Evolutionary conservation across 768 basidiomycete genomes (phyloP), one percentile per base, ranked within the genome.

Genomic region (Phaffia tasmanica): DNA sequence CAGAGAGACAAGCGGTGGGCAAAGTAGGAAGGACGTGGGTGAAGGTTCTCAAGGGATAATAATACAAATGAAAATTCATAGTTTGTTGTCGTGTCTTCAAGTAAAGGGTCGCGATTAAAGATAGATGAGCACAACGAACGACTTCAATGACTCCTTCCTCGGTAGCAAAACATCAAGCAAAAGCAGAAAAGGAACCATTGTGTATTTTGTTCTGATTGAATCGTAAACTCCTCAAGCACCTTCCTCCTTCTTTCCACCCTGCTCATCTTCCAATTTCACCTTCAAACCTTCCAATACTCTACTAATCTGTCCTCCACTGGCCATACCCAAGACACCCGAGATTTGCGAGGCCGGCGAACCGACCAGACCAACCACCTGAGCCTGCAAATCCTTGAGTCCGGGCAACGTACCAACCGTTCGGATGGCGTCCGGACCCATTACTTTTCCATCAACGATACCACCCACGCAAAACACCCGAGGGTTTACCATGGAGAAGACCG

Each of bases 401-500:
- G 65, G 65, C 46, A 67, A n/a, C 1, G 25, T 35, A 27, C 65
- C 65, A 46, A 67, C 27, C 35, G 65, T 62, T 47, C 54, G 30
- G 21, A 67, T 19, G 3, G 59, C 65, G 3, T 53, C 51, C 0
- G 58, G 42, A 15, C 50, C 57, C 11, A 67, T 11, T 11, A 67
- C 60, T 30, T 48, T n/a, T 25, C 58, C 65, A 21, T 67, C 65
- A 7, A 67, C 46, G 16, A 67, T 11, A 14, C 59, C 65, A 15
- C 65, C 65, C n/a, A 67, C 65, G 60, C 65, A 67, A 53, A 67
- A 67, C 21, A 47, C 35, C 25, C 54, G 50, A 15, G 65, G 65
- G 60, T 67, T 67, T 11, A 62, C 47, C 19, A 23, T 29, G 16
- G 53, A 56, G 11, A 55, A 30, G 16, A 35, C 4, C 8, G 23